These are phyloP conservation scores for Tilletia walkeri DNA, from an alignment of 1,284 basidiomycete genomes.

Conservation along the genomic window DNA sequence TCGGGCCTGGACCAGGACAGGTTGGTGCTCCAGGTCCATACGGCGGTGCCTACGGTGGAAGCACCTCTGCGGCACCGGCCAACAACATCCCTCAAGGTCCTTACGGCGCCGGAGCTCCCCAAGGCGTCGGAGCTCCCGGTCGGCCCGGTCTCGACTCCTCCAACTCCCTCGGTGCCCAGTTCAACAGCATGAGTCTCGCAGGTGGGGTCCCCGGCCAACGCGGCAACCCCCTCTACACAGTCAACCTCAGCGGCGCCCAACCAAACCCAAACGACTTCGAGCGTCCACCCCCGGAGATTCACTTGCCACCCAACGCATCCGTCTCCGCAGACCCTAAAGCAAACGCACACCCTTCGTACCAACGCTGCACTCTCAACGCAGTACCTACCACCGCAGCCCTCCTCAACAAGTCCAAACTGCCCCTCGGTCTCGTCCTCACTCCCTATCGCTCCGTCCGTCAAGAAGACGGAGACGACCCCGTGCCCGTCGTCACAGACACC, in stretches of 20 bases:
- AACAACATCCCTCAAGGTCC: not conserved
- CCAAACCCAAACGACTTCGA: conserved; percentile 80
- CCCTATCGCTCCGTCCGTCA: conserved; percentile 78
- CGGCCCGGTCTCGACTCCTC: not conserved
- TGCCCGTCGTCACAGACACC: conserved; percentile 86
- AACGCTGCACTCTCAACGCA: conserved; percentile 86
- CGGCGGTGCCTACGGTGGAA: conserved; percentile 16
- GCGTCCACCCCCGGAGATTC: conserved; percentile 79
- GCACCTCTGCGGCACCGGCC: not conserved
- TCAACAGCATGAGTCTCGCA: conserved; percentile 59
- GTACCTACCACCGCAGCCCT: conserved; percentile 90
- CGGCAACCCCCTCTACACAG: conserved; percentile 38
- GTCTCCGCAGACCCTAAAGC: conserved; percentile 76
- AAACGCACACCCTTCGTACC: conserved; percentile 87
- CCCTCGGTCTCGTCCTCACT: conserved; percentile 83
- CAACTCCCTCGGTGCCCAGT: not conserved
- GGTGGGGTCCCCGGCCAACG: conserved; percentile 15
- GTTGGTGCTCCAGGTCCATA: conserved; percentile 26
- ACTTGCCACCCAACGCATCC: conserved; percentile 76
- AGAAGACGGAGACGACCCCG: conserved; percentile 64
- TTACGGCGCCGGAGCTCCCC: conserved; percentile 12
- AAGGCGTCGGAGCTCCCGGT: not conserved
- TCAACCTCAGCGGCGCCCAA: conserved; percentile 46
- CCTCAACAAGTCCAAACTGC: conserved; percentile 87
- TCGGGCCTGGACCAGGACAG: not conserved